Conservation (phyloP, 192 early-diverging fungal genomes). For the Tieghemiomyces parasiticus region DNA sequence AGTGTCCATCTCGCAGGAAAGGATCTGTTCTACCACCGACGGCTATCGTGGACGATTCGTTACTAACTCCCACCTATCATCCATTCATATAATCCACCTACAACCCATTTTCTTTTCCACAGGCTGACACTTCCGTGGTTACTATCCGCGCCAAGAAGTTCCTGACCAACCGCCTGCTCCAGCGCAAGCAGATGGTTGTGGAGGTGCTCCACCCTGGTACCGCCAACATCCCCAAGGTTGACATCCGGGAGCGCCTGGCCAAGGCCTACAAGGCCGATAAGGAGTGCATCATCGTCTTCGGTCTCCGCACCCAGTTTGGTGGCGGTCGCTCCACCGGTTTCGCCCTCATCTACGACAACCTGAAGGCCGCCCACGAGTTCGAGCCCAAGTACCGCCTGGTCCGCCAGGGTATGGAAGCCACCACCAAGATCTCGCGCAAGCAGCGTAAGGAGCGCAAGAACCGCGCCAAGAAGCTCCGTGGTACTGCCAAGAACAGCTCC, state of each 20-base stretch:
- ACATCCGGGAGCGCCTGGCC: conserved; percentile 83
- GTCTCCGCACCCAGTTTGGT: conserved; percentile 92
- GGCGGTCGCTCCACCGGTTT: conserved; percentile 93
- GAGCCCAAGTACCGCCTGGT: conserved; percentile 97
- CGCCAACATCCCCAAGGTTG: conserved; percentile 84
- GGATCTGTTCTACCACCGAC: too few species aligned
- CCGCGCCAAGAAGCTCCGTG: conserved; percentile 95
- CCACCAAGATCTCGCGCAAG: conserved; percentile 71
- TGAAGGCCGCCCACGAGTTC: conserved; percentile 93
- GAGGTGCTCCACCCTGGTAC: conserved; percentile 91
- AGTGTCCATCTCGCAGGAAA: too few species aligned
- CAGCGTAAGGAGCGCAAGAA: conserved; percentile 99
- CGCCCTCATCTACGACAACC: conserved; percentile 87
- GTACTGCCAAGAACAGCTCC: conserved; percentile 84
- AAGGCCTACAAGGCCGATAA: conserved; percentile 90
- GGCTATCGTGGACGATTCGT: too few species aligned
- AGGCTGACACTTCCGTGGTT: conserved; percentile 73
- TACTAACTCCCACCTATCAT: too few species aligned
- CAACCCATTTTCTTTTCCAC: conserved; percentile 10
- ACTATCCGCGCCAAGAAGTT: conserved; percentile 98
- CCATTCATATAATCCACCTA: conserved; percentile 1
- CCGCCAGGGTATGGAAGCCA: conserved; percentile 51
- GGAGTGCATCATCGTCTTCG: conserved; percentile 84
- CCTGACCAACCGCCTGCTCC: conserved; percentile 95
- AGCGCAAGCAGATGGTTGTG: conserved; percentile 94